Evolutionary conservation across 140 eudicot genomes (phyloP), one percentile per base, ranked within the genome.

Genomic region (Flaveria floridana): DNA sequence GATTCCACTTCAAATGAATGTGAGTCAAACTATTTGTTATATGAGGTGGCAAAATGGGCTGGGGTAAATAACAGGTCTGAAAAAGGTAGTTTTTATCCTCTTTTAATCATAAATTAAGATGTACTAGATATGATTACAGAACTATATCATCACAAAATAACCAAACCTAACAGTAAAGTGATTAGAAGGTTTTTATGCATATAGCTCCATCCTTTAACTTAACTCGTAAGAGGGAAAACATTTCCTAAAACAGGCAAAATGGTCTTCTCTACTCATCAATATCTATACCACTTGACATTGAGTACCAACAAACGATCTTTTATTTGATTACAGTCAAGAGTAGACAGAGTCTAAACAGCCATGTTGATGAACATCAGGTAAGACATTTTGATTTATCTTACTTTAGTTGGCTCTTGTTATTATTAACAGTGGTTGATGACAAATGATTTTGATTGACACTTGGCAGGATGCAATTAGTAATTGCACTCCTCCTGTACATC

Each of bases 1-100:
- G 48, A n/a, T 65, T 65, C 90, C 78, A 86, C 90, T 72, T 90
- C 96, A 16, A 84, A 82, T 84, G 96, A 87, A 82, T 78, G 99
- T 93, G 77, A 84, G 91, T 75, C 21, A 46, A 50, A 59, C 52
- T 25, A 64, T 48, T 19, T 66, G 61, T 47, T 62, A 65, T 37
- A 0, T 13, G 20, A 26, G 68, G 46, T 59, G 37, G 65, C 34
- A 57, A 58, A 58, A 58, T 20, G 34, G 37, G 2, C 65, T 34
- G 8, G 41, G 41, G 41, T 34, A 34, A 34, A 34, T 34, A 34
- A 34, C 41, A 34, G 8, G 41, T 34, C 41, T 34, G 0, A 34
- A 34, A 34, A 5, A 21, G 65, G 16, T 58, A 19, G 34, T 57
- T 25, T 59, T 23, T 21, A 59, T 62, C 68, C 19, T 28, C 6